Evolutionary conservation across 495 filamentous ascomycete genomes (phyloP), one percentile per base, ranked within the genome.

Genomic region (Melanomma pulvis-pyrius): DNA sequence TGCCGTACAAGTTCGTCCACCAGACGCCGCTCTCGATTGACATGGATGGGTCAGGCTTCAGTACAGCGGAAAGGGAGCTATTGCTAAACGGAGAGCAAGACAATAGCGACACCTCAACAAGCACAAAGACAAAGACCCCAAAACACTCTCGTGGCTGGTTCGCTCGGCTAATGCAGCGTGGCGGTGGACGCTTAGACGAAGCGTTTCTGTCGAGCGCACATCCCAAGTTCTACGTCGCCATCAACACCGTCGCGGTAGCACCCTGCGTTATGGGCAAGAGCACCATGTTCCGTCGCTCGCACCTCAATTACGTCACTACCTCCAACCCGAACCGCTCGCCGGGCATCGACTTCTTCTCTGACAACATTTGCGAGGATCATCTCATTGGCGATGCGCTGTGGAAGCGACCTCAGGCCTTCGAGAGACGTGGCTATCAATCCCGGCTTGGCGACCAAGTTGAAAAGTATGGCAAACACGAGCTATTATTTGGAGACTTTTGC

Each of bases 301-400:
- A 99, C 71, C 86, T 99, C 26, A 84, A 92, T 72, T 83, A 83
- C 62, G 82, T 96, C 21, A 97, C 93, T n/a, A 21, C 8, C 70
- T 78, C 53, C 68, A 75, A 62, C 79, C 58, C 83, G 12, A 79
- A 79, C n/a, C 69, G 63, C 17, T 32, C 29, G 41, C 83, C 84
- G 0, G 93, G 93, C 0, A 87, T 98, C 67, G 91, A 96, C 74
- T 93, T 88, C 78, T 98, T 99, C 79, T 93, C 90, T 17, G 84
- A 90, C 41, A 94, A 97, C 71, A 97, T 99, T 76, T 99, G 94
- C 79, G 94, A 99, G 74, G 94, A 99, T 72, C 96, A 99, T 69
- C 79, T 97, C 17, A 96, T 99, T 55, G 93, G 92, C 26, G 93
- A 97, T 70, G 81, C 96, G 6, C 83, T 98, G 13, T 99, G 91